A percentile compares a stretch with the other conserved stretches of the same genome.
phyloP scores from a whole-genome alignment of 1,139 yeast species.

The Blastobotrys serpentis region DNA sequence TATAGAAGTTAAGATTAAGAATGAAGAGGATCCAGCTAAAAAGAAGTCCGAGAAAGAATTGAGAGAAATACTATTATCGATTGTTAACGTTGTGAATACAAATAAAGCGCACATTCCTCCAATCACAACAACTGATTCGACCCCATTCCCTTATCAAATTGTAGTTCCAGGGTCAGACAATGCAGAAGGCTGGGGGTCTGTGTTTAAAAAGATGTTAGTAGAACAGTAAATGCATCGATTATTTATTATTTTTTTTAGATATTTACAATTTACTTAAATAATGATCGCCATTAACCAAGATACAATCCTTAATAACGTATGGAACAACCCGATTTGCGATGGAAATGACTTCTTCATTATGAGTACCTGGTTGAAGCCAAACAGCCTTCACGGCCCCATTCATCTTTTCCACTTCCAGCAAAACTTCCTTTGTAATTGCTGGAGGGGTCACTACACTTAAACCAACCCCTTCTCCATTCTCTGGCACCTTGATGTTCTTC shows the following conservation, averaged over 20 bases:
- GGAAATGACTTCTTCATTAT: constrained; percentile 53
- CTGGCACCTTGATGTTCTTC: constrained; percentile 37
- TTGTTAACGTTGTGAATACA: constrained; percentile 52
- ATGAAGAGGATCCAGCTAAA: constrained; percentile 26
- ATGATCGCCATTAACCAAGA: constrained; percentile 64
- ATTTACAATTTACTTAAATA: constrained; percentile 41
- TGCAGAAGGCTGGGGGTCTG: constrained; percentile 35
- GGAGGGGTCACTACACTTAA: constrained; percentile 71
- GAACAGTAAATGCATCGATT: constrained; percentile 2
- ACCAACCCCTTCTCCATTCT: constrained; percentile 30
- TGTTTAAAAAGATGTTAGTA: constrained; percentile 36
- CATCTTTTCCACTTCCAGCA: constrained; percentile 44
- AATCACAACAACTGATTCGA: constrained; percentile 60
- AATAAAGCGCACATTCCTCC: constrained; percentile 73
- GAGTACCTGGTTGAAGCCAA: constrained; percentile 87
- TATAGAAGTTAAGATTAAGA: constrained; percentile 39
- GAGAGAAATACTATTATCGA: constrained; percentile 46
- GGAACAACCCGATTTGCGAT: constrained; percentile 41
- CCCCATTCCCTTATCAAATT: constrained; percentile 65
- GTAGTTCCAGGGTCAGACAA: constrained; percentile 31
- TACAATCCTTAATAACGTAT: constrained; percentile 63
- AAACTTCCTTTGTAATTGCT: constrained; percentile 48
- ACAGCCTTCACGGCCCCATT: constrained; percentile 50
- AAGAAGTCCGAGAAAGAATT: constrained; percentile 35
- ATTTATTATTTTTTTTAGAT: too few relatives aligned